phyloP scores from a whole-genome alignment of 768 basidiomycete genomes.

The Termitomyces sp. region DNA sequence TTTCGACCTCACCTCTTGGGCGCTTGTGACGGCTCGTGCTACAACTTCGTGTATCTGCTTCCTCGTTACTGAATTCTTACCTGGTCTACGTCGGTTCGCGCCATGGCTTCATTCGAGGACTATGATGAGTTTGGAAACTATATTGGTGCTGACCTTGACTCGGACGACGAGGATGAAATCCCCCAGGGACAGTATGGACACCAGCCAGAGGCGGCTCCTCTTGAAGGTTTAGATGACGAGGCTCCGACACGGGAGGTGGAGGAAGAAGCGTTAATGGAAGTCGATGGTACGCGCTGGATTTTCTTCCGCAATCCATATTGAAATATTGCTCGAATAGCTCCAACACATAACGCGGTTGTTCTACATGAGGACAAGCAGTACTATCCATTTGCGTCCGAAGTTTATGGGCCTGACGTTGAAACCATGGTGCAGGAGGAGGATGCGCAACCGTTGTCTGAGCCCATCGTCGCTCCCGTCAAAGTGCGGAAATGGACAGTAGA shows the following conservation, averaged over 20 bases:
- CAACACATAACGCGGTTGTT: slow-evolving; percentile 75
- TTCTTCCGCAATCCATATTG: slow-evolving; percentile 13
- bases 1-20: slow-evolving; percentile 1
- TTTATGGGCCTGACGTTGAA: slow-evolving; percentile 93
- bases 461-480: slow-evolving; percentile 93
- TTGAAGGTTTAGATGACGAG: slow-evolving; percentile 85
- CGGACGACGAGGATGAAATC: slow-evolving; percentile 70
- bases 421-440: slow-evolving; percentile 98
- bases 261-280: slow-evolving; percentile 72
- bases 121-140: slow-evolving; percentile 98
- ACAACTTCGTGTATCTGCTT: background rate
- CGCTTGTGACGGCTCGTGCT: background rate
- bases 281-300: slow-evolving; percentile 54
- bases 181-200: slow-evolving; percentile 44
- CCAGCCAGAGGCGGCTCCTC: slow-evolving; percentile 39
- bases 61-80: background rate
- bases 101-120: slow-evolving; percentile 63
- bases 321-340: slow-evolving; percentile 41
- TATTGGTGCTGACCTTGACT: slow-evolving; percentile 91
- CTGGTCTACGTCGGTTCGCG: slow-evolving; percentile 2
- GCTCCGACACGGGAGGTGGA: slow-evolving; percentile 51
- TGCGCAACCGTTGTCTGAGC: slow-evolving; percentile 89
- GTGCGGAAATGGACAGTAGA: slow-evolving; percentile 92
- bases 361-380: slow-evolving; percentile 98
- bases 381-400: slow-evolving; percentile 87